phyloP scores from a whole-genome alignment of 2,329 filamentous ascomycete genomes.

The Lasiodiplodia theobromae region DNA sequence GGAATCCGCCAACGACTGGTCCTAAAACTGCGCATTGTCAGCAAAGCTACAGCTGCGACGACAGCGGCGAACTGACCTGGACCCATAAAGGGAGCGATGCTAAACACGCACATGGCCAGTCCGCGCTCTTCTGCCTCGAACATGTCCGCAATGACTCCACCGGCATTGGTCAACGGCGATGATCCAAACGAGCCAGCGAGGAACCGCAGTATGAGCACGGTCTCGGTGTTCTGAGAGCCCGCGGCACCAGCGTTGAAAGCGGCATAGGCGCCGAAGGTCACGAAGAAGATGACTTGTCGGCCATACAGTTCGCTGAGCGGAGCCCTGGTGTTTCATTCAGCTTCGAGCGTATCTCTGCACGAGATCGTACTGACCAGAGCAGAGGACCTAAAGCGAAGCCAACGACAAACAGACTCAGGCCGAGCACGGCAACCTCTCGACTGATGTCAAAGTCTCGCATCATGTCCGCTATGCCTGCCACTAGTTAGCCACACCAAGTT shows the following conservation, averaged over 20 bases:
- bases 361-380: slow-evolving; percentile 38
- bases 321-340: slow-evolving; percentile 43
- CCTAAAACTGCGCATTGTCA: slow-evolving; percentile 54
- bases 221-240: slow-evolving; percentile 63
- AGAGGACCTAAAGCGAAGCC: slow-evolving; percentile 52
- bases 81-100: slow-evolving; percentile 54
- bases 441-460: slow-evolving; percentile 45
- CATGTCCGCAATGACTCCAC: slow-evolving; percentile 72
- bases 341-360: too few relatives aligned
- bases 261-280: slow-evolving; percentile 64
- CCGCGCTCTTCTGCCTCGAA: slow-evolving; percentile 65
- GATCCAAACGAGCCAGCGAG: slow-evolving; percentile 70
- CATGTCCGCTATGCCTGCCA: too few relatives aligned
- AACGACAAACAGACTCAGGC: slow-evolving; percentile 52
- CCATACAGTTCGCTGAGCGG: slow-evolving; percentile 64
- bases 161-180: slow-evolving; percentile 69
- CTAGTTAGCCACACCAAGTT: too few relatives aligned
- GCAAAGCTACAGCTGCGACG: neutral
- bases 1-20: slow-evolving; percentile 72
- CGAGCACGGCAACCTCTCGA: slow-evolving; percentile 51
- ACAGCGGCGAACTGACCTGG: slow-evolving; percentile 31
- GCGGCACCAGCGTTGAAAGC: slow-evolving; percentile 68
- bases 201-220: slow-evolving; percentile 72
- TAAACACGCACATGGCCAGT: slow-evolving; percentile 61
- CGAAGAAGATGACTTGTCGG: slow-evolving; percentile 64